These are phyloP conservation scores for Silene noctiflora DNA, from an alignment of 179 eudicot genomes.

Conservation along the genomic window DNA sequence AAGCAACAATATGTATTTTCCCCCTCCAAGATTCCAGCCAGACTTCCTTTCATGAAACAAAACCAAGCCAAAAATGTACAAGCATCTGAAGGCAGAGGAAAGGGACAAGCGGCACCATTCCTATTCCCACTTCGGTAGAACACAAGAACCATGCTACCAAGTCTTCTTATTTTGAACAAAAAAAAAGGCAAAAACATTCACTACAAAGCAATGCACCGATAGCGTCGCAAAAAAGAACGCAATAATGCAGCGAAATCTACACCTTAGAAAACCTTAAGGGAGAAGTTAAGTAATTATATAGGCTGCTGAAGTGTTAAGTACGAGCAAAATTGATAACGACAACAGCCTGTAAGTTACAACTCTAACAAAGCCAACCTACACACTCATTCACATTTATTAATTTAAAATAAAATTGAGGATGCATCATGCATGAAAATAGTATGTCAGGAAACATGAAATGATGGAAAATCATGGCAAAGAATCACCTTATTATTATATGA, in stretches of 20 bases:
- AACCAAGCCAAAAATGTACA: background rate
- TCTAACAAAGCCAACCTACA: background rate
- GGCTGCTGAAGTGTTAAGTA: background rate
- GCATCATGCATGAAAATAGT: background rate
- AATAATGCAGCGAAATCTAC: background rate
- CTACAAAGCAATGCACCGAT: background rate
- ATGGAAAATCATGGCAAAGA: background rate
- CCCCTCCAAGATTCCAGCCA: background rate
- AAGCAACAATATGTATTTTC: background rate
- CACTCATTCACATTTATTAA: background rate
- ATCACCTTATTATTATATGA: slow-evolving; percentile 84
- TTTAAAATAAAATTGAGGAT: background rate
- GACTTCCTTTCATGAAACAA: background rate
- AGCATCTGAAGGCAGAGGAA: background rate
- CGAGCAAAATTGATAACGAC: background rate
- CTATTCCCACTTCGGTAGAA: background rate
- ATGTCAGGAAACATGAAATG: background rate
- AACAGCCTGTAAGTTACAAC: background rate
- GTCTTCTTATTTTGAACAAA: background rate
- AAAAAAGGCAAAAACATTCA: background rate
- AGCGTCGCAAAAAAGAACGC: background rate
- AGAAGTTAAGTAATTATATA: background rate
- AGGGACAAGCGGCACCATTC: background rate
- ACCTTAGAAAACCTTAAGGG: background rate
- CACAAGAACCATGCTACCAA: background rate